Percentiles rank a stretch among this genome's conserved stretches.
Conservation (phyloP, 1,284 basidiomycete genomes). For the Apiotrichum domesticum region DNA sequence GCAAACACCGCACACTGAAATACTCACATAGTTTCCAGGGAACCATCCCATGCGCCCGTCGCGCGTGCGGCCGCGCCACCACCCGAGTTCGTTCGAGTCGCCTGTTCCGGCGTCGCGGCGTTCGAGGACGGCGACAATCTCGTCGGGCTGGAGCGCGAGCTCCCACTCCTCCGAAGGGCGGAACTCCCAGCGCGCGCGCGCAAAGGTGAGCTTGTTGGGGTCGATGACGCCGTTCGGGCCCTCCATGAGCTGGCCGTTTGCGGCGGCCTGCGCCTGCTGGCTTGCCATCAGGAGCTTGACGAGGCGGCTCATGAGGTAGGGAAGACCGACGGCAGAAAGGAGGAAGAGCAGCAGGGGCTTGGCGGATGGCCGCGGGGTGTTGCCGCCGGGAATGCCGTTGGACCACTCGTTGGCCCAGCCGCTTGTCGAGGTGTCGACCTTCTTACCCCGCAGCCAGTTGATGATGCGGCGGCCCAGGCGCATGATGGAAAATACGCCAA, state of each 20-base stretch:
- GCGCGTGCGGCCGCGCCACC: conserved; percentile 93
- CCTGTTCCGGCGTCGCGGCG: conserved; percentile 72
- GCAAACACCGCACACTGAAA: background rate
- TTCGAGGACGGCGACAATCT: conserved; percentile 89
- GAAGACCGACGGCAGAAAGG: conserved; percentile 88
- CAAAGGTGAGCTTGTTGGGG: conserved; percentile 68
- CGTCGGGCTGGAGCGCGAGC: conserved; percentile 76
- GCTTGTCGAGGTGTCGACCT: conserved; percentile 46
- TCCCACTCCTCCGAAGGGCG: conserved; percentile 68
- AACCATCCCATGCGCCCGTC: conserved; percentile 97
- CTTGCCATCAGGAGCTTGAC: conserved; percentile 73
- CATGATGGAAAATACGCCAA: conserved; percentile 83
- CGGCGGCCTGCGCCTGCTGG: conserved; percentile 38
- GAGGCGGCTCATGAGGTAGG: conserved; percentile 88
- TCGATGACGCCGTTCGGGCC: conserved; percentile 45
- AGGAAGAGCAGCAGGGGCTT: conserved; percentile 94
- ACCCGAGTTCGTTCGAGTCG: conserved; percentile 68
- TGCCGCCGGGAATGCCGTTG: conserved; percentile 24
- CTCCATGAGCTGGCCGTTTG: conserved; percentile 19
- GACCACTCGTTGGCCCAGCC: conserved; percentile 49
- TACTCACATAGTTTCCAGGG: conserved; percentile 76
- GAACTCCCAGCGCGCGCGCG: conserved; percentile 77
- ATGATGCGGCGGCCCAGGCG: conserved; percentile 56
- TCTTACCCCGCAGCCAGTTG: conserved; percentile 50
- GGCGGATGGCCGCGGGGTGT: conserved; percentile 61